Evolutionary conservation across 75 land plant species (phyloP).

Genomic region (Sequoia sempervirens): DNA sequence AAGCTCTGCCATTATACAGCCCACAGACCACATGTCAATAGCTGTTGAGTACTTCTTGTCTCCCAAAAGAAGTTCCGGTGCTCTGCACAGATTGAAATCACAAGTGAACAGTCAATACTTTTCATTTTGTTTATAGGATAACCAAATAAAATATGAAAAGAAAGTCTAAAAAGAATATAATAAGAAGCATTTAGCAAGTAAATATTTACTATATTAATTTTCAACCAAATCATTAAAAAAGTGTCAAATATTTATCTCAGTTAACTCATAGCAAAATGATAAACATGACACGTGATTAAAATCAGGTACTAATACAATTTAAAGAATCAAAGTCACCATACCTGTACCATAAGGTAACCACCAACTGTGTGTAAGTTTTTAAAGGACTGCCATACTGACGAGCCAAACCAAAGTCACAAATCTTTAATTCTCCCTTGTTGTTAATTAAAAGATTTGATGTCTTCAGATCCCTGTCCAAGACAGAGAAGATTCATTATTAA

Average conservation of each 20-base stretch:
- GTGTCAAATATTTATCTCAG: background rate
- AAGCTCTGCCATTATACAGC: conserved; percentile 56
- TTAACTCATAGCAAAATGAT: background rate
- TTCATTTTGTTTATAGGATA: background rate
- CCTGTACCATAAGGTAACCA: conserved; percentile 46
- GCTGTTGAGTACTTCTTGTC: conserved; percentile 41
- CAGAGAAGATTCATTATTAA: background rate
- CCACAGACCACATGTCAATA: conserved; percentile 55
- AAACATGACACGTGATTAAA: background rate
- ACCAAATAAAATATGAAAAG: background rate
- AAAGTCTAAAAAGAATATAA: too few species aligned
- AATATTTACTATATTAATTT: background rate
- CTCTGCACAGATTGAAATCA: conserved; percentile 15
- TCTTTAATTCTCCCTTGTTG: conserved; percentile 27
- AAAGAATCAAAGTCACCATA: background rate
- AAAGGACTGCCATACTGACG: conserved; percentile 41
- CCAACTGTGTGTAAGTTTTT: conserved; percentile 23
- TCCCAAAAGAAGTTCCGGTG: conserved; percentile 48
- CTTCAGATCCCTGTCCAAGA: conserved; percentile 29
- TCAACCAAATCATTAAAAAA: background rate
- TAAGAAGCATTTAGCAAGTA: background rate
- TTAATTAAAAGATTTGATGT: conserved; percentile 33
- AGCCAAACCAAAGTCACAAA: conserved; percentile 36
- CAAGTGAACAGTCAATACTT: background rate
- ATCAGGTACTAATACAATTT: background rate